Evolutionary conservation across 2,329 filamentous ascomycete genomes (phyloP).

Genomic region (Verticillium klebahnii): DNA sequence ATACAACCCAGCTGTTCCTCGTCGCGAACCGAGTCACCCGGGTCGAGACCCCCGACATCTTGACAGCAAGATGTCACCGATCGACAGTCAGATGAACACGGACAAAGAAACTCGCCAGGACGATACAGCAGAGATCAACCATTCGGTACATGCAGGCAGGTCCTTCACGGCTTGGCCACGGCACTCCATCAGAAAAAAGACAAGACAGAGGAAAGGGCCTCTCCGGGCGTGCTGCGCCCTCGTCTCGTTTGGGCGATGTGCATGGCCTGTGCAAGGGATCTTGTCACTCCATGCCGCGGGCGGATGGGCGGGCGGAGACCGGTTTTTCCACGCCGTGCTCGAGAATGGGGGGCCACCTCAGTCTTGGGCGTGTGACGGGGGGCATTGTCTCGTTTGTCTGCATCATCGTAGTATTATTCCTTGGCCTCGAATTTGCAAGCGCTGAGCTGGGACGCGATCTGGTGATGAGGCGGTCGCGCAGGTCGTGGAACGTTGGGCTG

Average conservation of each 20-base stretch:
- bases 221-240: conserved; percentile 6
- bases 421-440: neutral
- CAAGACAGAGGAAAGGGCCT: neutral
- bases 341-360: neutral
- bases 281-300: neutral
- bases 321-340: neutral
- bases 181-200: neutral
- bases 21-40: neutral
- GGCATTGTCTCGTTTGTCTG: conserved; percentile 9
- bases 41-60: neutral
- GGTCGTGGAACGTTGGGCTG: neutral
- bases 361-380: conserved; percentile 5
- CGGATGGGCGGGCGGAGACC: neutral
- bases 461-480: neutral
- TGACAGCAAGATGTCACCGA: neutral
- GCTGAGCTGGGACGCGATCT: neutral
- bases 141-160: neutral
- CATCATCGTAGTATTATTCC: conserved; percentile 10
- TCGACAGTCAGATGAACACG: neutral
- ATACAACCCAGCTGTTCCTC: neutral
- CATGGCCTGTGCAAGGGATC: conserved; percentile 8
- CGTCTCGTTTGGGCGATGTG: conserved; percentile 9
- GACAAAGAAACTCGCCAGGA: neutral
- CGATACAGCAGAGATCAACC: conserved; percentile 9
- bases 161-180: neutral